Conservation (phyloP, 2,329 filamentous ascomycete species). For the Fusarium guadeloupense region DNA sequence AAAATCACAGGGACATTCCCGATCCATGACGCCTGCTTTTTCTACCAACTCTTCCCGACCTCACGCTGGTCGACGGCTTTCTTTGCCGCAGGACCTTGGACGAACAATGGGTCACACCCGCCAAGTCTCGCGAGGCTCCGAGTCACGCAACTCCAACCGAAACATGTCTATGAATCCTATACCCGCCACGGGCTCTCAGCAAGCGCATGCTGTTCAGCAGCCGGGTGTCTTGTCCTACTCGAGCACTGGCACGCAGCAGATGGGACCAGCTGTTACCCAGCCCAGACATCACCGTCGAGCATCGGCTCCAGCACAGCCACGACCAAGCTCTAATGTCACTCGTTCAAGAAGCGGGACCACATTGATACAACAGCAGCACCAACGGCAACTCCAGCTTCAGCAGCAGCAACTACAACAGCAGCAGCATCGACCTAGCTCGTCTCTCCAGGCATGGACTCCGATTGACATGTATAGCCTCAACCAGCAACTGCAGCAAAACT, state of each 20-base stretch:
- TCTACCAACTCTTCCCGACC: slow-evolving; percentile 8
- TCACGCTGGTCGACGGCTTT: slow-evolving; percentile 24
- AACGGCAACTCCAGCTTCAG: slow-evolving; percentile 10
- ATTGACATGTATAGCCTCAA: slow-evolving; percentile 32
- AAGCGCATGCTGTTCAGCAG: slow-evolving; percentile 16
- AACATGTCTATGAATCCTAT: slow-evolving; percentile 10
- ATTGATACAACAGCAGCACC: slow-evolving; percentile 27
- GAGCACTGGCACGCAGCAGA: slow-evolving; percentile 28
- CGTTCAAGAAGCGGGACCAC: slow-evolving; percentile 29
- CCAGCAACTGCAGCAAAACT: slow-evolving; percentile 35
- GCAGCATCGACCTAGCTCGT: slow-evolving; percentile 14
- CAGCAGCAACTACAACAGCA: slow-evolving; percentile 21
- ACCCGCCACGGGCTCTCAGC: slow-evolving; percentile 9
- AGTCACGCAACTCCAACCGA: slow-evolving; percentile 22
- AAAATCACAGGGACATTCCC: slow-evolving; percentile 19
- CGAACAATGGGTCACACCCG: slow-evolving; percentile 27
- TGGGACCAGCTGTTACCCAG: slow-evolving; percentile 4
- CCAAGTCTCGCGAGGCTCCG: slow-evolving; percentile 20
- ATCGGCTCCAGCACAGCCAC: slow-evolving; percentile 31
- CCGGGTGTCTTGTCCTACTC: slow-evolving; percentile 28
- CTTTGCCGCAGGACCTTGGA: slow-evolving; percentile 32
- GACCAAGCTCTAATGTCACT: slow-evolving; percentile 3
- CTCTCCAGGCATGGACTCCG: slow-evolving; percentile 29
- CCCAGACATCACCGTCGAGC: slow-evolving; percentile 30
- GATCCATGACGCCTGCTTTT: slow-evolving; percentile 28